Base-by-base conservation (phyloP, 73 alveolate species). In the Blepharisma japonicum region DNA sequence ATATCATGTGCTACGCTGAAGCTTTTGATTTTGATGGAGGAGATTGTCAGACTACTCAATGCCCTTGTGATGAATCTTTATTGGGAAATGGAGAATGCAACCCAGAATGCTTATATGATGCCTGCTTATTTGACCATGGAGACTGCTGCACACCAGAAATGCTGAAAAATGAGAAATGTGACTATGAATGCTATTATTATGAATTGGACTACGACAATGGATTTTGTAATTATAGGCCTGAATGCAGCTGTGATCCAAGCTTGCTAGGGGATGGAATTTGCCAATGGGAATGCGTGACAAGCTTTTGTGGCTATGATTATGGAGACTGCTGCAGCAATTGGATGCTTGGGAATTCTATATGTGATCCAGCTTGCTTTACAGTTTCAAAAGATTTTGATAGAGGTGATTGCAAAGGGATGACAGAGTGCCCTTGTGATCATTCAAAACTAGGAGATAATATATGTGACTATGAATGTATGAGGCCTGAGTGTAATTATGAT, bases 151-250 rank as follows among this genome's bases (percentile, higher is more conserved):
- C 68, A 2, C 68, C 18, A 53, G 68, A 53, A n/a, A 53, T 53
- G 68, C 68, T 53, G 68, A 3, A 53, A n/a, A 53, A 53, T 53
- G 68, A 53, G 18, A 53, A 53, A 53, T 53, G 68, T 3, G 68
- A 53, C 23, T 53, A 53, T n/a, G 68, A 53, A 3, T 53, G 68
- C 23, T n/a, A 53, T 53, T 53, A 53, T 53, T 14, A 20, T n/a
- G 68, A 20, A 14, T 53, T 14, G 3, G 23, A 20, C 68, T 53
- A n/a, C 3, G 68, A 53, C 68, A 53, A 53, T 53, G 18, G 68
- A 53, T n/a, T 53, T 14, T 53, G 68, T 2, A 53, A 53, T 53
- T 53, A 20, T 53, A 53, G 68, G 23, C 23, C 32, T 1, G 6
- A 53, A 14, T n/a, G 18, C 23, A n/a, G 4, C 18, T 53, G 68